A percentile compares a stretch with the other conserved stretches of the same genome.
phyloP scores from a whole-genome alignment of 1,284 basidiomycete genomes.

The Ceratobasidium sp. region DNA sequence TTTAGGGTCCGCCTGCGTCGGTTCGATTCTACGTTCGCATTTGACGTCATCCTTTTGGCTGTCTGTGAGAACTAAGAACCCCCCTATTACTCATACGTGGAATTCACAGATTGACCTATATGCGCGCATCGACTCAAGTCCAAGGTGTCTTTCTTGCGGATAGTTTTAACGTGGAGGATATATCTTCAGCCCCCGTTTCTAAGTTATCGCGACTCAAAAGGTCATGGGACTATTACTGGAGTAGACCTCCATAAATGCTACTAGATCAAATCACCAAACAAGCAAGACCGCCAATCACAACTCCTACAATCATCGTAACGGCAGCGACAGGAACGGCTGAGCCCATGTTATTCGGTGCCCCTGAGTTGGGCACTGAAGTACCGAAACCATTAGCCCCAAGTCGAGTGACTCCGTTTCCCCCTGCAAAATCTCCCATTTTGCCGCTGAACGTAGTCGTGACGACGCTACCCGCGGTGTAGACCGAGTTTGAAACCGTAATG shows the following conservation, averaged over 20 bases:
- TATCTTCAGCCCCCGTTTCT: too few relatives aligned
- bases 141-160: too few relatives aligned
- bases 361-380: background rate
- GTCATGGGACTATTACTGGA: background rate
- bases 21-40: too few relatives aligned
- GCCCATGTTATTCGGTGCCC: background rate
- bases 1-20: too few relatives aligned
- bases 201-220: background rate
- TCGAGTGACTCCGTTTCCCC: background rate
- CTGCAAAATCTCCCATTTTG: slow-evolving; percentile 3
- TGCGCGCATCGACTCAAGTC: too few relatives aligned
- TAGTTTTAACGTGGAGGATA: too few relatives aligned
- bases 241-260: background rate
- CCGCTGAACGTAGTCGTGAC: slow-evolving; percentile 1
- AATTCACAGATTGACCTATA: too few relatives aligned
- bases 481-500: slow-evolving; percentile 1
- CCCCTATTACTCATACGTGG: too few relatives aligned
- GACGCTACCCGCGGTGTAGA: background rate
- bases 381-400: background rate
- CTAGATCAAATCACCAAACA: background rate
- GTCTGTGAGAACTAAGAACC: too few relatives aligned
- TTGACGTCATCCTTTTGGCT: too few relatives aligned
- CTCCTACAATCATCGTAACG: background rate
- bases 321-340: background rate
- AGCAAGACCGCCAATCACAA: background rate